Conservation (phyloP, 352 stramenopile genomes). For the Phytopythium chamaehyphon region DNA sequence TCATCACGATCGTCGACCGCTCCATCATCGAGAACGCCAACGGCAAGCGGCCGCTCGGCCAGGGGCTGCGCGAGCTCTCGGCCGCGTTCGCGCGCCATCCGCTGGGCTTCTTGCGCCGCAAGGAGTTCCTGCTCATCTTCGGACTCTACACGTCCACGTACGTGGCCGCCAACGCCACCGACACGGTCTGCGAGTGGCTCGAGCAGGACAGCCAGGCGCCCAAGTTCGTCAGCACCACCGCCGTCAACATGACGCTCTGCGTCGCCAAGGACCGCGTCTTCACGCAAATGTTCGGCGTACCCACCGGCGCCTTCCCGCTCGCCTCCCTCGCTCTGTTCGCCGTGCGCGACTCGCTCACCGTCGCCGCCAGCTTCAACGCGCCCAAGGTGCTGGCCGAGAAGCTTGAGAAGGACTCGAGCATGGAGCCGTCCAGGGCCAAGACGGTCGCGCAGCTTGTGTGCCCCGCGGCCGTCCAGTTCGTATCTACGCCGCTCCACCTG, state of each 20-base stretch:
- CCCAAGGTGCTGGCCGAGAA: conserved; percentile 62
- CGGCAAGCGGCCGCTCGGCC: conserved; percentile 54
- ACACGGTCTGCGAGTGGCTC: conserved; percentile 79
- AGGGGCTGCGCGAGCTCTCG: conserved; percentile 62
- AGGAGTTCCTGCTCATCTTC: conserved; percentile 89
- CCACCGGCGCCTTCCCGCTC: conserved; percentile 68
- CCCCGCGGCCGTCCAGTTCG: conserved; percentile 79
- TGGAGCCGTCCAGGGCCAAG: conserved; percentile 45
- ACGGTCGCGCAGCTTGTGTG: conserved; percentile 79
- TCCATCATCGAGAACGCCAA: conserved; percentile 89
- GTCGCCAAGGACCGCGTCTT: conserved; percentile 92
- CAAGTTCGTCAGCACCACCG: conserved; percentile 86
- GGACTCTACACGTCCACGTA: conserved; percentile 90
- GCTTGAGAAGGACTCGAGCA: conserved; percentile 43
- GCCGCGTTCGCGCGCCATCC: conserved; percentile 58
- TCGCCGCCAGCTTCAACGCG: conserved; percentile 86
- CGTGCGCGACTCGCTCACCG: conserved; percentile 81
- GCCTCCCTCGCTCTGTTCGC: conserved; percentile 84
- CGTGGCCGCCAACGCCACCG: conserved; percentile 79
- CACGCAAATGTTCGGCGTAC: conserved; percentile 88
- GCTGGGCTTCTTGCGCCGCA: conserved; percentile 77
- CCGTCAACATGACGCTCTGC: conserved; percentile 89
- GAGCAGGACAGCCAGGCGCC: conserved; percentile 78
- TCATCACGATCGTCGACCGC: conserved; percentile 88
- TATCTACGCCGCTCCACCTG: conserved; percentile 88